Percentiles rank a stretch among this genome's conserved stretches.
These are phyloP conservation scores for Jackrogersella minutella DNA, from an alignment of 495 filamentous ascomycete species.

Conservation along the genomic window DNA sequence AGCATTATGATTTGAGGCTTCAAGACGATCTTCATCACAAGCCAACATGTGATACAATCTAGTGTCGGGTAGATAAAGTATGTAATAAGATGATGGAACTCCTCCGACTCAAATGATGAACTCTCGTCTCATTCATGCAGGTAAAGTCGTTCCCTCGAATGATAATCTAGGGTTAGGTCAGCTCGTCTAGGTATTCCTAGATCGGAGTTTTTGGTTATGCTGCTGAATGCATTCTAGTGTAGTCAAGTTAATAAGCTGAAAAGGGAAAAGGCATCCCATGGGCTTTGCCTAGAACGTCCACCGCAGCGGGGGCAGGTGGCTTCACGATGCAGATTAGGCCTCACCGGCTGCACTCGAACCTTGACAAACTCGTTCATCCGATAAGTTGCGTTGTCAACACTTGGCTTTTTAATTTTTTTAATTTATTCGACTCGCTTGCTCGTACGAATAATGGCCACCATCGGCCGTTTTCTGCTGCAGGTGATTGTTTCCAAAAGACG, in stretches of 20 bases:
- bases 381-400: background rate
- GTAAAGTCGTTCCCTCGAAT: background rate
- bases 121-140: background rate
- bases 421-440: background rate
- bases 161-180: background rate
- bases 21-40: background rate
- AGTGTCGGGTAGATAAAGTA: no score
- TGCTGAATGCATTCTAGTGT: background rate
- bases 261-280: background rate
- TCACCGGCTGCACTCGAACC: constrained; percentile 5
- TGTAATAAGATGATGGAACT: background rate
- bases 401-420: no score
- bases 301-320: background rate
- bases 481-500: background rate
- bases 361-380: background rate
- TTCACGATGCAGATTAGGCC: constrained; percentile 11
- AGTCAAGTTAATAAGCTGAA: background rate
- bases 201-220: background rate
- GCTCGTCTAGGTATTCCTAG: background rate
- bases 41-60: no score
- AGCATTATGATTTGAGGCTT: constrained; percentile 7
- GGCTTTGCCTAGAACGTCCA: background rate
- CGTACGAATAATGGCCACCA: background rate
- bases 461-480: background rate
- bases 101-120: background rate